Evolutionary conservation across 2,329 filamentous ascomycete species (phyloP), one percentile per base, ranked within the genome.

Genomic region (Stemphylium beticola): DNA sequence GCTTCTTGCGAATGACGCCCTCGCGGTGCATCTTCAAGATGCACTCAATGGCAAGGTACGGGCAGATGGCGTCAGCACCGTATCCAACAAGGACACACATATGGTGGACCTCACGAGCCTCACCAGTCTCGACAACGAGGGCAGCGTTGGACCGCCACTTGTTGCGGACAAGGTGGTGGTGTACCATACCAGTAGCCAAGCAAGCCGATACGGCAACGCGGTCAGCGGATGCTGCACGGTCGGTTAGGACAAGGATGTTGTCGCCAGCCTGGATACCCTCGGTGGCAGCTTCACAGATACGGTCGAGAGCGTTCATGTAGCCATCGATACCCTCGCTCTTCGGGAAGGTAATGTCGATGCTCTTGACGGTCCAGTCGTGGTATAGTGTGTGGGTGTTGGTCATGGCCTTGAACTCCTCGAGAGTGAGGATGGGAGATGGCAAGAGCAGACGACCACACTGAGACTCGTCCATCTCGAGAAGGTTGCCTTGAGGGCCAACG

Each of bases 21-120:
- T 98, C 93, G 43, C 91, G 89, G 81, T 96, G 92, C 78, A 98
- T 89, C 87, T 97, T 98, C 65, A 97, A 81, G 68, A 98, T 96
- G 73, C 93, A 97, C 80, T 98, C 93, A 81, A 97, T 91, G 14
- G 93, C 90, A 44, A 97, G 87, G 77, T 97, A 97, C 17, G 93
- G 93, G 81, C 95, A 96, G 74, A 98, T 87, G 43, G 89, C 93
- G 79, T 98, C 93, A 50, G 90, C 92, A 80, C 93, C 93, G 69
- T 98, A 98, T 49, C 93, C 93, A 56, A 98, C 85, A 38, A 97
- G 84, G n/a, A 98, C 93, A 80, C 92, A 96, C 92, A 97, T 96
- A 79, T 98, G 93, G 77, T 98, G 93, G 7, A 98, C 93, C 78
- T 98, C 93, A 78, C 93, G 91, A 67, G 93, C 93, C 76, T 98